Base-by-base conservation (phyloP, 2,329 filamentous ascomycete genomes). In the Orbilia blumenaviensis region DNA sequence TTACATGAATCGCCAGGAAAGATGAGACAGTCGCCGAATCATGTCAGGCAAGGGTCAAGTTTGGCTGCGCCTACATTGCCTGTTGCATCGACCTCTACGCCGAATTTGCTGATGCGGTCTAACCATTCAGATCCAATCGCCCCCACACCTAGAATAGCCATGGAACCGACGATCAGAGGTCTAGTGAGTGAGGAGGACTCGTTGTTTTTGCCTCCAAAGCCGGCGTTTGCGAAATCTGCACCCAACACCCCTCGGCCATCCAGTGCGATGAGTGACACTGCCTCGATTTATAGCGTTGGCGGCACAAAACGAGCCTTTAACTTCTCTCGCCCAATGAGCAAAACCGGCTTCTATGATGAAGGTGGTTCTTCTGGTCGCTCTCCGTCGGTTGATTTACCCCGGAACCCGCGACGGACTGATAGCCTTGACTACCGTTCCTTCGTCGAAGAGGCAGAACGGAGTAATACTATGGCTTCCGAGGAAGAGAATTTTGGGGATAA, bases 241-340 rank as follows among this genome's bases (percentile, higher is more conserved):
- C 76, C 71, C 10, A 73, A 72, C 18, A 84, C 83, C 29, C 83
- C 82, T 0, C 90, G 1, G 87, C 86, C 61, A 83, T 87, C 71
- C 86, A 87, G 14, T 86, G 88, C 27, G 88, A 90, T 80, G 88
- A 89, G 72, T 88, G 93, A 80, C 96, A 67, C 94, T 0, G 93
- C 93, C 1, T 98, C 95, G 0, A 87, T 92, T 38, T 90, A 89
- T 77, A 98, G 94, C 1, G 86, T 87, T 48, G 87, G 84, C 54
- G 86, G 87, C 10, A 84, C 83, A 34, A 83, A 85, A 14, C 91
- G 93, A 0, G 89, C 91, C 0, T 94, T 96, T 84, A 98, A 99
- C 83, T 98, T 98, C 82, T 98, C 95, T 0, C 88, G 95, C 46
- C 95, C 95, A 0, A 84, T 96, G 76, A 97, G 94, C 82, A 81